Evolutionary conservation across 345 rosid genomes (phyloP).

Genomic region (Brassica nigra): DNA sequence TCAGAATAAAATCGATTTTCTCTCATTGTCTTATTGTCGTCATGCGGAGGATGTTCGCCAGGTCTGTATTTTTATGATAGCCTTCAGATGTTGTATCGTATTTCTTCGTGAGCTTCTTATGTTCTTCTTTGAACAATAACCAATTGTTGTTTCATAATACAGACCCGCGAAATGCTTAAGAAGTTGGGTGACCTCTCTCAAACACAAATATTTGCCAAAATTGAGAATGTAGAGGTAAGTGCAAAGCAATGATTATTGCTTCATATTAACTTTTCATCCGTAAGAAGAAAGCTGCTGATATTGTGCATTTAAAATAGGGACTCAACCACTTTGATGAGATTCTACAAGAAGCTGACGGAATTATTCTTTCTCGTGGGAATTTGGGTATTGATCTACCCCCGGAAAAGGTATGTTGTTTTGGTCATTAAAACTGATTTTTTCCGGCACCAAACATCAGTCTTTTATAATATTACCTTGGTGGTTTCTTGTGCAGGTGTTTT

Average conservation of each 20-base stretch:
- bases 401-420: conserved; percentile 68
- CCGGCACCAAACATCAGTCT: neutral
- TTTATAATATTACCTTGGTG: conserved; percentile 14
- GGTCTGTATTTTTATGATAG: conserved; percentile 39
- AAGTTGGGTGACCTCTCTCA: conserved; percentile 82
- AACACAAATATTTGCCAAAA: conserved; percentile 94
- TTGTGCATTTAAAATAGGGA: conserved; percentile 51
- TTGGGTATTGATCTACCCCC: conserved; percentile 98
- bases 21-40: conserved; percentile 87
- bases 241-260: conserved; percentile 8
- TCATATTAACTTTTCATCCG: neutral
- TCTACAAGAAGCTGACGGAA: conserved; percentile 97
- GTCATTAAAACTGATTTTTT: neutral
- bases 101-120: neutral
- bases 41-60: conserved; percentile 98
- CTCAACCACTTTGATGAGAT: conserved; percentile 96
- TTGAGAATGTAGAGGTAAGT: conserved; percentile 86
- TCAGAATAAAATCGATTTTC: conserved; percentile 88
- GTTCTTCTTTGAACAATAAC: neutral
- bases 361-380: conserved; percentile 97
- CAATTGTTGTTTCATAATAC: conserved; percentile 27
- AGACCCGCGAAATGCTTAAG: conserved; percentile 90
- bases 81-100: neutral
- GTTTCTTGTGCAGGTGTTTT: conserved; percentile 62
- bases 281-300: conserved; percentile 17